Evolutionary conservation across 2,329 filamentous ascomycete species (phyloP).

Genomic region (Claviceps africana): DNA sequence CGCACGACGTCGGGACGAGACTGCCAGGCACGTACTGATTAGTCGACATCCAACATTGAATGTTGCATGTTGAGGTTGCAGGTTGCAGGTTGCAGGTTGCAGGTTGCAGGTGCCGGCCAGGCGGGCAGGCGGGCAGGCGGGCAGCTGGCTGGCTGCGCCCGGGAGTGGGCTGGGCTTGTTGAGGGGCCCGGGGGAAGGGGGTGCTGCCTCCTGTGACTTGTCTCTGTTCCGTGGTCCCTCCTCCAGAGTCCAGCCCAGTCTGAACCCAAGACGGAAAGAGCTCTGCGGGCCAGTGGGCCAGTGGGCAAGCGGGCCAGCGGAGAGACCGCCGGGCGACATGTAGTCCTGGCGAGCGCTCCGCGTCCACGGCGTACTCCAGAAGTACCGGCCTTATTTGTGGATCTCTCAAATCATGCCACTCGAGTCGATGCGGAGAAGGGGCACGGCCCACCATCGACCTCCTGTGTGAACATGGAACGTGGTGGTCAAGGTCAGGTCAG

Average conservation of each 20-base stretch:
- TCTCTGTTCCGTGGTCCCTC: background rate
- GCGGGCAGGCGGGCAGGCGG: background rate
- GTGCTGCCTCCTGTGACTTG: background rate
- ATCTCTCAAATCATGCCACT: background rate
- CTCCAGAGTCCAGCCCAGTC: no score
- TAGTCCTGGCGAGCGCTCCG: background rate
- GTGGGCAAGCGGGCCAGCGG: background rate
- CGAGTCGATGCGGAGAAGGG: background rate
- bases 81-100: slow-evolving; percentile 1
- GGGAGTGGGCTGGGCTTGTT: background rate
- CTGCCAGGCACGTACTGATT: background rate
- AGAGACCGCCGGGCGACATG: background rate
- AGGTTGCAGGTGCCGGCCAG: background rate
- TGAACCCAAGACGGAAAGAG: background rate
- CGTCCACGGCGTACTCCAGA: background rate
- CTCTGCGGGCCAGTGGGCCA: background rate
- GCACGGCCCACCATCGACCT: background rate
- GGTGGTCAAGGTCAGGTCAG: no score
- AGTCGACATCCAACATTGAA: background rate
- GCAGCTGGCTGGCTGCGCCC: background rate
- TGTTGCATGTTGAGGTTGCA: background rate
- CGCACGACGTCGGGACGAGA: slow-evolving; percentile 5
- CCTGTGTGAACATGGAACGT: background rate
- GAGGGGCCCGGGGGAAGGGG: no score
- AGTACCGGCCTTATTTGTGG: background rate